A percentile compares a stretch with the other conserved stretches of the same genome.
phyloP scores from a whole-genome alignment of 108 stramenopile genomes.

The Epipyxis sp. region DNA sequence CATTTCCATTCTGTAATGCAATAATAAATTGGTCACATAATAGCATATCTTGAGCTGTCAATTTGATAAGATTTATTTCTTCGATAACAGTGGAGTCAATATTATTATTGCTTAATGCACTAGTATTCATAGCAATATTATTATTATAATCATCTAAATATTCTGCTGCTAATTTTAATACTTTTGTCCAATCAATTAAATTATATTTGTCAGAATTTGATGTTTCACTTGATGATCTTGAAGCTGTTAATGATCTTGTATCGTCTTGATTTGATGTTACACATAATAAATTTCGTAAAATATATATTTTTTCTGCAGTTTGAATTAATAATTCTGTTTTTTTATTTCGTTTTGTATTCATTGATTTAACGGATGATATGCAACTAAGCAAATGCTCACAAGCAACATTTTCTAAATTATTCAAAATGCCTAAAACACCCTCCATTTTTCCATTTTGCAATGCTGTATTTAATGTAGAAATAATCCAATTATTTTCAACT shows the following conservation, averaged over 20 bases:
- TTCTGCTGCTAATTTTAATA: no score
- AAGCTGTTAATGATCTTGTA: background rate
- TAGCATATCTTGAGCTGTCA: no score
- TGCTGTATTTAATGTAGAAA: constrained; percentile 4
- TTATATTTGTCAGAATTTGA: no score
- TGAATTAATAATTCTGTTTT: background rate
- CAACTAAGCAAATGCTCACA: background rate
- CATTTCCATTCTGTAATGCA: no score
- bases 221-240: no score
- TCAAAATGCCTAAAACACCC: background rate
- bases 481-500: constrained; percentile 18
- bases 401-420: background rate
- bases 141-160: no score
- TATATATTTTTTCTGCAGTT: background rate
- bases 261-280: background rate
- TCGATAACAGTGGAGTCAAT: no score
- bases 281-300: background rate
- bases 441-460: constrained; percentile 5
- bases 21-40: no score
- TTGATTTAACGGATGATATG: background rate
- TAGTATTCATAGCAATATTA: no score
- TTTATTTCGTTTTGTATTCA: background rate
- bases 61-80: no score
- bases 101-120: no score
- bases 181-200: no score